A percentile compares a stretch with the other conserved stretches of the same genome.
Conservation (phyloP, 2,329 filamentous ascomycete species). For the Teratosphaeriaceae sp. region DNA sequence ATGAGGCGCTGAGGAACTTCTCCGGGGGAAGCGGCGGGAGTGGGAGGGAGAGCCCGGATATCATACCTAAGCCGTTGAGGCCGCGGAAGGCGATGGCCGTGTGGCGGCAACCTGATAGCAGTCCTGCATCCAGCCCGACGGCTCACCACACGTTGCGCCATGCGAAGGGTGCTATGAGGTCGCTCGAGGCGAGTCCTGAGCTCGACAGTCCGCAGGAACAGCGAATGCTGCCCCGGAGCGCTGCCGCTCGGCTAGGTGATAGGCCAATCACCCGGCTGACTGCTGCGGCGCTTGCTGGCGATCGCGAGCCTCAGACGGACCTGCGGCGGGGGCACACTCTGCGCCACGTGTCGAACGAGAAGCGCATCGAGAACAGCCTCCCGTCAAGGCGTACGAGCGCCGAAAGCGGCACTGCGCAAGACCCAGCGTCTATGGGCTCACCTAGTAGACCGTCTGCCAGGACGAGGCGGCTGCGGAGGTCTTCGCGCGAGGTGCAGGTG, state of each 20-base stretch:
- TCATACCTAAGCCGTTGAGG: slow-evolving; percentile 10
- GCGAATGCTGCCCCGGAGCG: background rate
- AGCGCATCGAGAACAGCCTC: background rate
- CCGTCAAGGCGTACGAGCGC: background rate
- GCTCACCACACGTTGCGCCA: too few species aligned
- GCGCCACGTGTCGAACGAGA: background rate
- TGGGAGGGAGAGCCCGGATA: slow-evolving; percentile 12
- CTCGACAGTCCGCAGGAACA: background rate
- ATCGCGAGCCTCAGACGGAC: background rate
- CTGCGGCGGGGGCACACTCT: background rate
- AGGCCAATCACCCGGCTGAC: background rate
- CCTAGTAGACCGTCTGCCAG: background rate
- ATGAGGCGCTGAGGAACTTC: slow-evolving; percentile 19
- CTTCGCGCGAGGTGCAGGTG: background rate
- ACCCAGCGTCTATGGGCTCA: background rate
- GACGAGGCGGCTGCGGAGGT: background rate
- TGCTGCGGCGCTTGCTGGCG: background rate
- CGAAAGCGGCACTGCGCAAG: background rate
- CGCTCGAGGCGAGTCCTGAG: slow-evolving; percentile 1
- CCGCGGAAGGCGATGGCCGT: slow-evolving; percentile 4
- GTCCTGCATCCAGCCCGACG: too few species aligned
- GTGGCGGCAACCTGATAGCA: background rate
- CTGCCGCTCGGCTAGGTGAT: too few species aligned
- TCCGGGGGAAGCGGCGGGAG: slow-evolving; percentile 10
- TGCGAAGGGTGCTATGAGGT: too few species aligned